Percentiles rank a stretch among this genome's conserved stretches.
These are phyloP conservation scores for Botrytis hyacinthi DNA, from an alignment of 2,329 filamentous ascomycete species.

Conservation along the genomic window DNA sequence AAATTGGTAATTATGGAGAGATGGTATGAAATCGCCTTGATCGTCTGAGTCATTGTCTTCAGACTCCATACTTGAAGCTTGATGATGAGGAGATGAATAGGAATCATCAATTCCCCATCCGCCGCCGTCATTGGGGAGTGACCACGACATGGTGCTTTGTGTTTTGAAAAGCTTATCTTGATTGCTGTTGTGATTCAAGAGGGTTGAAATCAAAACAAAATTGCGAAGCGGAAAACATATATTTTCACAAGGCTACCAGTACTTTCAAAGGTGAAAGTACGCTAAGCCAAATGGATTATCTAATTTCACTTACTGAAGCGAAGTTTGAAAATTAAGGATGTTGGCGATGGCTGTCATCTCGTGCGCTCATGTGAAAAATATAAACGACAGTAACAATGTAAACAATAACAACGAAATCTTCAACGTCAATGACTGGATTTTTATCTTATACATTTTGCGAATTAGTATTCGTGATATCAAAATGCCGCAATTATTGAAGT, in stretches of 20 bases:
- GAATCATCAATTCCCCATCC: neutral
- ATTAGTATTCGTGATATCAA: neutral
- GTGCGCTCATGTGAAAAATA: neutral
- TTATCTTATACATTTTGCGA: too few species aligned
- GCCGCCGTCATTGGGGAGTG: neutral
- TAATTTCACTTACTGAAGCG: neutral
- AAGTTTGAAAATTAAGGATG: neutral
- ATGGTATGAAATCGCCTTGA: neutral
- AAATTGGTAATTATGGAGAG: neutral
- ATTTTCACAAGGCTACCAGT: neutral
- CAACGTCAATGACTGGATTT: neutral
- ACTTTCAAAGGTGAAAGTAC: neutral
- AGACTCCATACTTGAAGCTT: neutral
- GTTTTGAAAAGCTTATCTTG: neutral
- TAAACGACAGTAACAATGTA: neutral
- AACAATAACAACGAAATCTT: too few species aligned
- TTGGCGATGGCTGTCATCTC: neutral
- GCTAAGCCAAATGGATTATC: neutral
- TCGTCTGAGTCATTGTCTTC: neutral
- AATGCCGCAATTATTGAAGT: accelerated
- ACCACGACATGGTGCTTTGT: neutral
- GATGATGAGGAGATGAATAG: neutral
- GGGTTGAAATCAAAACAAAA: neutral
- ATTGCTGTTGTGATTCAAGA: neutral
- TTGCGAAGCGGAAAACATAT: neutral